These are phyloP conservation scores for Talaromyces sp. DNA, from an alignment of 2,329 filamentous ascomycete species.

Conservation along the genomic window DNA sequence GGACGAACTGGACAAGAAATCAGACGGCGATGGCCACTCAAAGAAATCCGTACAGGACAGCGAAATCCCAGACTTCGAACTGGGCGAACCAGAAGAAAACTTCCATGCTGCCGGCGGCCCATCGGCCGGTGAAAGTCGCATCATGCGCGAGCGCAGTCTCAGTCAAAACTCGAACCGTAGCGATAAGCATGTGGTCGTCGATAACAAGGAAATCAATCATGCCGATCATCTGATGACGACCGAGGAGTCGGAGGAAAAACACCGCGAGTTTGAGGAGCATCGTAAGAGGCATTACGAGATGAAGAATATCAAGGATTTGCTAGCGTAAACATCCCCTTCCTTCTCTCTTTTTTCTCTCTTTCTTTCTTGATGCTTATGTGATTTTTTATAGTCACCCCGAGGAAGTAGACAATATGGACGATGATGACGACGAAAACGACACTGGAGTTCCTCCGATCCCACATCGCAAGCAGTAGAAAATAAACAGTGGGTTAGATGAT, in stretches of 20 bases:
- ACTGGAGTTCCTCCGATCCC: conserved; percentile 24
- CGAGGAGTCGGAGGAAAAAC: conserved; percentile 79
- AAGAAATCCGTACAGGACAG: conserved; percentile 46
- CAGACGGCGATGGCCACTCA: conserved; percentile 26
- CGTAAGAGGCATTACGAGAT: conserved; percentile 99
- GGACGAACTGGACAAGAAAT: conserved; percentile 59
- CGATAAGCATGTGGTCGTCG: conserved; percentile 80
- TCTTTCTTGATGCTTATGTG: neutral
- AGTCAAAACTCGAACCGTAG: conserved; percentile 21
- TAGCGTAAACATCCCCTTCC: conserved; percentile 56
- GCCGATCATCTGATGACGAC: conserved; percentile 52
- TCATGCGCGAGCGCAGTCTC: conserved; percentile 37
- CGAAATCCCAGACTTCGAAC: conserved; percentile 85
- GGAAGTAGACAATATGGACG: conserved; percentile 57
- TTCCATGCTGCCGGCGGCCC: conserved; percentile 39
- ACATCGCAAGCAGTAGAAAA: neutral
- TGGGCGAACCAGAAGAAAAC: conserved; percentile 85
- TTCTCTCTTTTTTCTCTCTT: neutral
- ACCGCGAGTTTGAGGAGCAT: conserved; percentile 82
- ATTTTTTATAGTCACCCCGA: conserved; percentile 53
- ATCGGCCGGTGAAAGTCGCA: conserved; percentile 36
- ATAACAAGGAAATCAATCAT: conserved; percentile 37
- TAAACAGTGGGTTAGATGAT: neutral
- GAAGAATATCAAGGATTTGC: conserved; percentile 82
- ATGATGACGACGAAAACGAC: conserved; percentile 24